Evolutionary conservation across 1,139 yeast genomes (phyloP), one percentile per base, ranked within the genome.

Genomic region (Geotrichum histeridarum): DNA sequence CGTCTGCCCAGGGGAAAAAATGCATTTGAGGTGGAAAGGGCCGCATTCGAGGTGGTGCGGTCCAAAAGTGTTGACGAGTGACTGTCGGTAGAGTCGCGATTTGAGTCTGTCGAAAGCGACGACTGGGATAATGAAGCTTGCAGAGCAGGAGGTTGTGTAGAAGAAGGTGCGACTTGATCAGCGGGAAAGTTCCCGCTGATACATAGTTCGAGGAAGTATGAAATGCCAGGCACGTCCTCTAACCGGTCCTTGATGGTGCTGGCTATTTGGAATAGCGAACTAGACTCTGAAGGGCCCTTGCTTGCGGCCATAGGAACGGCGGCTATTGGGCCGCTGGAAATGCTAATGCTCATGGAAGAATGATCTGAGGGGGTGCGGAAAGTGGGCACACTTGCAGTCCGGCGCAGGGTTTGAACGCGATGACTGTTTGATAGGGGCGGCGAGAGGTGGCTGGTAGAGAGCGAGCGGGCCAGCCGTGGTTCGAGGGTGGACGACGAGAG

Each of bases 181-280:
- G 51, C 57, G 5, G 48, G 55, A 1, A 64, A 57, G 38, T 53
- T 53, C 48, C 58, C 59, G 8, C 42, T 39, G 35, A 60, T 53
- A 31, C 66, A 64, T 14, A 70, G 82, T 32, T 82, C 80, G 57
- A 90, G 70, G 66, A 83, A 89, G 42, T 89, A 85, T 48, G 78
- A 79, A 76, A 91, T 77, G 35, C 87, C 93, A 0, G 87, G 84
- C 37, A 89, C 79, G 39, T 75, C 72, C 51, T 77, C 79, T 50
- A 91, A 73, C 56, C 86, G 74, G 56, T 73, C 75, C 65, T 81
- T 78, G 57, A 90, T 73, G 17, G 75, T 72, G 41, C 77, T 70
- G 67, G 96, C 85, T 54, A 86, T 80, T 67, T 84, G 86, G 70
- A 80, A 89, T 41, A 91, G 73, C 48, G 95, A 91, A 73, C 64